These are phyloP conservation scores for Komagataella phaffii DNA, from an alignment of 805 yeast species.

Conservation along the genomic window DNA sequence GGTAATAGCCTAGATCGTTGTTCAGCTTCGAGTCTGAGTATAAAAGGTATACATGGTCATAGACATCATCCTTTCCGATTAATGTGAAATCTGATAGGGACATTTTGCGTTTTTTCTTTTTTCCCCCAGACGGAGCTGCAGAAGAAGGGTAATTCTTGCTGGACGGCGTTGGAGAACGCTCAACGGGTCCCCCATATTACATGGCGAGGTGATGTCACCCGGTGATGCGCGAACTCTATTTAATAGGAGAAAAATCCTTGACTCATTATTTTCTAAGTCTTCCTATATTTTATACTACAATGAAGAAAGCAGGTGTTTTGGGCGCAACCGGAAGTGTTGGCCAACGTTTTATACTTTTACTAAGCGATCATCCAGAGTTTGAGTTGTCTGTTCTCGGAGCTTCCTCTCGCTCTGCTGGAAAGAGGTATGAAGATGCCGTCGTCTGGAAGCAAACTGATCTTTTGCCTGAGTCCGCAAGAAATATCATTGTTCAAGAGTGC, in stretches of 20 bases:
- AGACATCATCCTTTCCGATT: not conserved
- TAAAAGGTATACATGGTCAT: not conserved
- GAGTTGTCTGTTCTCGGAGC: conserved; percentile 84
- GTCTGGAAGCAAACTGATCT: conserved; percentile 89
- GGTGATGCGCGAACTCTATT: not conserved
- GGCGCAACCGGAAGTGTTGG: conserved; percentile 99
- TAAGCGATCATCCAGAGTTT: conserved; percentile 82
- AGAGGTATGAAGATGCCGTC: conserved; percentile 70
- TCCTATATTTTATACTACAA: not conserved
- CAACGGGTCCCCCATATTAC: not conserved
- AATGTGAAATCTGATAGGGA: not conserved
- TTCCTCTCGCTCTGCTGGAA: conserved; percentile 87
- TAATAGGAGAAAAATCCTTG: not conserved
- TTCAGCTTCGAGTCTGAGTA: not conserved
- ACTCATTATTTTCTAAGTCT: not conserved
- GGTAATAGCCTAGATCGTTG: not conserved
- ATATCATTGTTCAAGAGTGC: conserved; percentile 66
- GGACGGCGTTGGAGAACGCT: not conserved
- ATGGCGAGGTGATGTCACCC: not conserved
- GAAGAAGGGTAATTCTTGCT: not conserved
- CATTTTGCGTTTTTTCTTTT: not conserved
- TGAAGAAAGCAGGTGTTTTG: conserved; percentile 63
- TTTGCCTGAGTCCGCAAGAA: conserved; percentile 56
- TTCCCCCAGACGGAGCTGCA: not conserved
- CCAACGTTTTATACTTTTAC: conserved; percentile 79